A percentile compares a stretch with the other conserved stretches of the same genome.
Conservation (phyloP, 1,284 basidiomycete genomes). For the Vanrija sp. region DNA sequence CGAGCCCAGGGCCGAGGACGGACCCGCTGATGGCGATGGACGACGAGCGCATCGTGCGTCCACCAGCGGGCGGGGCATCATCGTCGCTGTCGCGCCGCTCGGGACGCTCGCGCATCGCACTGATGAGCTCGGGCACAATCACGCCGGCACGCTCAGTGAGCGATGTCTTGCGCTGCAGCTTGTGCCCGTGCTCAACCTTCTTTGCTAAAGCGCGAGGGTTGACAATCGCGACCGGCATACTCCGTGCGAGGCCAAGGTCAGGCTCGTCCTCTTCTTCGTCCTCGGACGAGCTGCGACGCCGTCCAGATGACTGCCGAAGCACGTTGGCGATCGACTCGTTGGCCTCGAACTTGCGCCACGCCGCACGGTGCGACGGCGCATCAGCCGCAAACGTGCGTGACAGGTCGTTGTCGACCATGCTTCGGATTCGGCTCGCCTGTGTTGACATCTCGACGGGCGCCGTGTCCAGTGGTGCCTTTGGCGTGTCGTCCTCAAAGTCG, state of each 20-base stretch:
- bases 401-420: constrained; percentile 43
- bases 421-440: constrained; percentile 11
- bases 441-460: neutral
- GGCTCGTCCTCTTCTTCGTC: constrained; percentile 14
- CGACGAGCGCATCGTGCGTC: neutral
- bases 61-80: neutral
- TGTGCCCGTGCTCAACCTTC: neutral
- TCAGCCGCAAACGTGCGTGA: constrained; percentile 45
- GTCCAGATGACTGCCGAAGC: neutral
- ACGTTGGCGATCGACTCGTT: constrained; percentile 20
- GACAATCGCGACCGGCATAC: constrained; percentile 43
- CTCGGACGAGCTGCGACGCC: constrained; percentile 19
- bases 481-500: constrained; percentile 44
- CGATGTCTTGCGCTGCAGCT: constrained; percentile 42
- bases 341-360: constrained; percentile 35
- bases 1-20: neutral
- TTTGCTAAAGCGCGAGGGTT: neutral
- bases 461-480: neutral
- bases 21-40: neutral
- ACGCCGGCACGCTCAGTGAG: constrained; percentile 38
- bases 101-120: constrained; percentile 35
- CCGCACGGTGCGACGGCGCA: constrained; percentile 45
- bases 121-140: constrained; percentile 40
- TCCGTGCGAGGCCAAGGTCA: constrained; percentile 28
- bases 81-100: neutral